A percentile compares a stretch with the other conserved stretches of the same genome.
Conservation (phyloP, 495 filamentous ascomycete species). For the Penicillium alfredii region DNA sequence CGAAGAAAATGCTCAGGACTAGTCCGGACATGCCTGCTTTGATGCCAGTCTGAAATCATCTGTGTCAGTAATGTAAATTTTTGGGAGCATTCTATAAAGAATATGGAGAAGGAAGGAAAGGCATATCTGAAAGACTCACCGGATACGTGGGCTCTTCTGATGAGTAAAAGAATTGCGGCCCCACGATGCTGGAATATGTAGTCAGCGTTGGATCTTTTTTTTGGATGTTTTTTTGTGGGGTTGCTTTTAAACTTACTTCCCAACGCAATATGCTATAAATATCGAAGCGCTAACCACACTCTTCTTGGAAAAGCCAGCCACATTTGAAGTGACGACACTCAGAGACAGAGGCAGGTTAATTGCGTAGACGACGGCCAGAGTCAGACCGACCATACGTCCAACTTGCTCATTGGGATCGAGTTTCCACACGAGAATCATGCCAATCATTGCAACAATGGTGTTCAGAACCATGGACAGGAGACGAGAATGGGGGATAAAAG, state of each 20-base stretch:
- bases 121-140: too few species aligned
- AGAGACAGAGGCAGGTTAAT: constrained; percentile 52
- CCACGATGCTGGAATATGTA: too few species aligned
- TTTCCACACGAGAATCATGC: constrained; percentile 53
- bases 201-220: too few species aligned
- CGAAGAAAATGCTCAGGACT: constrained; percentile 22
- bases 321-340: constrained; percentile 51
- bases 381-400: constrained; percentile 50
- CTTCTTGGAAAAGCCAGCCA: constrained; percentile 42
- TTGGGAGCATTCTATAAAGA: background rate
- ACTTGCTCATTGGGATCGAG: constrained; percentile 47
- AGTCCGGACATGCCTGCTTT: constrained; percentile 28
- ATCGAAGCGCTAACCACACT: constrained; percentile 18
- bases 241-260: too few species aligned
- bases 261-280: constrained; percentile 47
- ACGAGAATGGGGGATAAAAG: constrained; percentile 23
- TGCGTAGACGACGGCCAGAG: constrained; percentile 45
- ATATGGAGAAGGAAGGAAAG: too few species aligned
- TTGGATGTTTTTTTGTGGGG: too few species aligned
- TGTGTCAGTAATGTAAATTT: background rate
- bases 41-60: constrained; percentile 26
- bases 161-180: constrained; percentile 31
- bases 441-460: constrained; percentile 38
- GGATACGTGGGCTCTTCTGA: constrained; percentile 30
- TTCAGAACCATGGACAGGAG: constrained; percentile 32